These are phyloP conservation scores for Pichia sp. DNA, from an alignment of 1,139 yeast genomes.

Conservation along the genomic window DNA sequence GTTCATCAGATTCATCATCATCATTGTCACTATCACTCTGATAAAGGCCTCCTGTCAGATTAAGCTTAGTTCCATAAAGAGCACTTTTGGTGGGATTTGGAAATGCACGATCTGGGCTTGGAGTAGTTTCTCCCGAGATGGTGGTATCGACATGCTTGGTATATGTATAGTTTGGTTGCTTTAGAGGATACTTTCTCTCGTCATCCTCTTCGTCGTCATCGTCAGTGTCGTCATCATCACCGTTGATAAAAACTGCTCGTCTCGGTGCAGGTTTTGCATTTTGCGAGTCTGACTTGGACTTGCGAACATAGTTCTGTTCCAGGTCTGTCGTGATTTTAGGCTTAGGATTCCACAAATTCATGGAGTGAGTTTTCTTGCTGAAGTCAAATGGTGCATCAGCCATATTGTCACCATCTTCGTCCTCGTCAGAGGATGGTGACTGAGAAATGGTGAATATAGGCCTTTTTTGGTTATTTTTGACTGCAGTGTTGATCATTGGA, in stretches of 20 bases:
- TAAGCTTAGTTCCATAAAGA: conserved; percentile 15
- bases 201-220: conserved; percentile 1
- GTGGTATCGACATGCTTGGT: no score
- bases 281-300: not conserved
- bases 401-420: conserved; percentile 1
- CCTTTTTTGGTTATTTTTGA: not conserved
- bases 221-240: conserved; percentile 5
- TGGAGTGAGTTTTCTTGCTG: conserved; percentile 8
- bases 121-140: no score
- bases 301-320: not conserved
- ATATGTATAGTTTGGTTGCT: no score
- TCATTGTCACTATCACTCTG: conserved; percentile 5
- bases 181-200: not conserved
- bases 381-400: conserved; percentile 12
- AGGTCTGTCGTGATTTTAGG: no score
- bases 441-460: not conserved
- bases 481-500: conserved; percentile 2
- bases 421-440: conserved; percentile 5
- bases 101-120: no score
- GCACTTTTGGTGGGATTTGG: conserved; percentile 7
- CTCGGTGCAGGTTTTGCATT: not conserved
- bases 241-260: conserved; percentile 9
- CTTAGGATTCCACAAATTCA: no score
- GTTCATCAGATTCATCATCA: conserved; percentile 7
- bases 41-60: conserved; percentile 2